Percentiles rank a stretch among this genome's conserved stretches.
Conservation (phyloP, 495 filamentous ascomycete genomes). For the Thermothielavioides terrestris region DNA sequence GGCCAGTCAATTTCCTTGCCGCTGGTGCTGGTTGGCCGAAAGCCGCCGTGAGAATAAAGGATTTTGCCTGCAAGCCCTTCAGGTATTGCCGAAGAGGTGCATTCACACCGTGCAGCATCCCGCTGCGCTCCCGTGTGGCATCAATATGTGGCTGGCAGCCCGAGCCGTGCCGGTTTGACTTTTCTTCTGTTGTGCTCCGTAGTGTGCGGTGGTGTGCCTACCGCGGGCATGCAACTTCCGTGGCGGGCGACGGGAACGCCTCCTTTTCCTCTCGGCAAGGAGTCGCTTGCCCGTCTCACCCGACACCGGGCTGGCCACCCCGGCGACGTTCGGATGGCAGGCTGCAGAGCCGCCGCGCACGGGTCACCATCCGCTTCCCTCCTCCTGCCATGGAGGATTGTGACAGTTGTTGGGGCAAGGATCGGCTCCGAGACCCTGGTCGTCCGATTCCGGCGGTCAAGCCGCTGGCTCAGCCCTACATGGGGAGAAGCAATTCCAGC, state of each 20-base stretch:
- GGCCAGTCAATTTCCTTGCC: too few species aligned
- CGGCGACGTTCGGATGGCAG: background rate
- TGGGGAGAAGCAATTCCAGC: background rate
- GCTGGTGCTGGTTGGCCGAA: background rate
- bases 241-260: background rate
- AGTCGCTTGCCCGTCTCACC: background rate
- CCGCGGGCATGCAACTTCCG: slow-evolving; percentile 2
- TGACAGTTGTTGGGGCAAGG: too few species aligned
- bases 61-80: background rate
- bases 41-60: background rate
- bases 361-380: too few species aligned
- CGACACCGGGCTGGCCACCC: too few species aligned
- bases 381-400: too few species aligned
- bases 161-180: slow-evolving; percentile 1
- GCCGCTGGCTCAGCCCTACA: slow-evolving; percentile 7
- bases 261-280: background rate
- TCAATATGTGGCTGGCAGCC: background rate
- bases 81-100: background rate
- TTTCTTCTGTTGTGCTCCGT: too few species aligned
- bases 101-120: background rate
- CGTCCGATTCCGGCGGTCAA: slow-evolving; percentile 2
- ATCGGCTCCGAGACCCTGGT: background rate
- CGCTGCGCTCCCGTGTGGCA: background rate
- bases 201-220: too few species aligned
- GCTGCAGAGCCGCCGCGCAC: background rate